These are phyloP conservation scores for Xylaria polymorpha DNA, from an alignment of 2,329 filamentous ascomycete species.

Conservation along the genomic window DNA sequence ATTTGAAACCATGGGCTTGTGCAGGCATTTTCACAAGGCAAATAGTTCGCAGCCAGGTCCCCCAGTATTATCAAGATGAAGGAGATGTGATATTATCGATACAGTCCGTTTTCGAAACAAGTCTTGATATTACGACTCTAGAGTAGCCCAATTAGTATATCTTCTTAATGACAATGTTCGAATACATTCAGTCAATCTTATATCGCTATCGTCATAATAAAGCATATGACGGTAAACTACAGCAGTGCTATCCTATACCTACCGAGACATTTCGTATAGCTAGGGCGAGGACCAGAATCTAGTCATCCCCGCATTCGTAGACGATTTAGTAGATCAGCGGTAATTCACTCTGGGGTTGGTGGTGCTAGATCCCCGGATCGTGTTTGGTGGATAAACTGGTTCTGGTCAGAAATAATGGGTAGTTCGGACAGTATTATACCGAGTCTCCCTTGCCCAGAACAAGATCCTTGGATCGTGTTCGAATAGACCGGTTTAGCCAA, in stretches of 20 bases:
- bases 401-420: not conserved
- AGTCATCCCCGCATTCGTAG: conserved; percentile 28
- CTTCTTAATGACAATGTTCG: not conserved
- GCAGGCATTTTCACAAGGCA: conserved; percentile 52
- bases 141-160: not conserved
- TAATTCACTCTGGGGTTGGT: not conserved
- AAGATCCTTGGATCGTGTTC: not conserved
- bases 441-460: conserved; percentile 1
- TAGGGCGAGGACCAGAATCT: not conserved
- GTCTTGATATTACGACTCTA: conserved; percentile 4
- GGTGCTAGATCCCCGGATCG: not conserved
- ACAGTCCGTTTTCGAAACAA: not conserved
- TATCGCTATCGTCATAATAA: conserved; percentile 11
- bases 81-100: not conserved
- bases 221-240: not conserved
- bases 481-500: not conserved
- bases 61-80: not conserved
- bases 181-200: not conserved
- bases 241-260: not conserved
- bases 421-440: conserved; percentile 31
- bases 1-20: conserved; percentile 59
- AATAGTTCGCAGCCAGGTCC: not conserved
- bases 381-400: conserved; percentile 37
- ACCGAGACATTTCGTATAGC: conserved; percentile 22
- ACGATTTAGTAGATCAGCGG: not conserved